A percentile compares a stretch with the other conserved stretches of the same genome.
Evolutionary conservation across 352 stramenopile species (phyloP).

Genomic region (Pythium diclinum): DNA sequence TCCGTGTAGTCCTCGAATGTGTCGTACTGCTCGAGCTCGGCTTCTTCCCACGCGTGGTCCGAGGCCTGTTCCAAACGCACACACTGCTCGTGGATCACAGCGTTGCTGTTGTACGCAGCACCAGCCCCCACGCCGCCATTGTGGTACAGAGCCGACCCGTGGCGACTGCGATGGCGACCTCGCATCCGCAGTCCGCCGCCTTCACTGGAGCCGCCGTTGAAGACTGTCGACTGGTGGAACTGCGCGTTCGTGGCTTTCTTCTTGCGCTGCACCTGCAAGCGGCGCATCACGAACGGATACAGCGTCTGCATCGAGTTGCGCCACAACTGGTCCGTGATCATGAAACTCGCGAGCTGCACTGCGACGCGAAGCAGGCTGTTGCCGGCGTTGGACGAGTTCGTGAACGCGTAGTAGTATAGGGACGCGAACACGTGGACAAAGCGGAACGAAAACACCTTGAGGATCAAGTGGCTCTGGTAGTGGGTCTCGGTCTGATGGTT

Average conservation of each 20-base stretch:
- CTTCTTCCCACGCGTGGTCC: slow-evolving; percentile 87
- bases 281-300: slow-evolving; percentile 64
- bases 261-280: slow-evolving; percentile 43
- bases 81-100: slow-evolving; percentile 73
- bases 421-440: slow-evolving; percentile 96
- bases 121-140: background rate
- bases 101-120: slow-evolving; percentile 30
- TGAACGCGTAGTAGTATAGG: slow-evolving; percentile 96
- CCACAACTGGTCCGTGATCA: slow-evolving; percentile 93
- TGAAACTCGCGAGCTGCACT: slow-evolving; percentile 92
- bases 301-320: slow-evolving; percentile 91
- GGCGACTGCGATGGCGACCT: background rate
- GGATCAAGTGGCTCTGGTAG: slow-evolving; percentile 92
- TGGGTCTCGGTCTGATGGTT: slow-evolving; percentile 87
- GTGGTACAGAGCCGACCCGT: background rate
- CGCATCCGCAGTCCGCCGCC: background rate
- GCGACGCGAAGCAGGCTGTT: slow-evolving; percentile 87
- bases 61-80: slow-evolving; percentile 78
- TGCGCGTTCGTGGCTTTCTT: slow-evolving; percentile 57
- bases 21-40: slow-evolving; percentile 89
- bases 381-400: slow-evolving; percentile 25
- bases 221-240: slow-evolving; percentile 61
- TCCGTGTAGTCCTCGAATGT: slow-evolving; percentile 95
- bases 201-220: slow-evolving; percentile 30
- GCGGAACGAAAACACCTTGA: slow-evolving; percentile 98